Evolutionary conservation across 192 early-diverging fungal genomes (phyloP).

Genomic region (Geranomyces variabilis): DNA sequence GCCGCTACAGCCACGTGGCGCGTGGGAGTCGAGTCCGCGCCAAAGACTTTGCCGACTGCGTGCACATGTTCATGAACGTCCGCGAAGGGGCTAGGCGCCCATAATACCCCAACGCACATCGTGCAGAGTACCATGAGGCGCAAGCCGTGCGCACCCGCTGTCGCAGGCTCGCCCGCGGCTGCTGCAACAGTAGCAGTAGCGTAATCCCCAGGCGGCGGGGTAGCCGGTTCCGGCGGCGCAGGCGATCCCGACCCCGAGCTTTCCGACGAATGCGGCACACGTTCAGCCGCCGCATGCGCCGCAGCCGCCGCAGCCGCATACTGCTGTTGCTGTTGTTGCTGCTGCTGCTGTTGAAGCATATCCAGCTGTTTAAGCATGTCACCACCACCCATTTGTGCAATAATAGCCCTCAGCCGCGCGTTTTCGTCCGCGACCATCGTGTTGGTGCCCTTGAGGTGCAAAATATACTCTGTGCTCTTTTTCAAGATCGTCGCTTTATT

Average conservation of each 20-base stretch:
- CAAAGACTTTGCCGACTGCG: constrained; percentile 31
- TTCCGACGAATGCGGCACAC: constrained; percentile 18
- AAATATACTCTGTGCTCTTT: constrained; percentile 92
- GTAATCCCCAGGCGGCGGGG: not conserved
- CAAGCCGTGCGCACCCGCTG: constrained; percentile 2
- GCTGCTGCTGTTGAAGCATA: not conserved
- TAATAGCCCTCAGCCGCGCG: not conserved
- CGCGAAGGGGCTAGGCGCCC: constrained; percentile 42
- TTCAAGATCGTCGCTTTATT: constrained; percentile 94
- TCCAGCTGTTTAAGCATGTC: constrained; percentile 11
- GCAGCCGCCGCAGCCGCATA: not conserved
- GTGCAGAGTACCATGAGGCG: constrained; percentile 43
- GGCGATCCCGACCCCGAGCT: constrained; percentile 8
- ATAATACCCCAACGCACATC: constrained; percentile 44
- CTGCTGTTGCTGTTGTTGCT: constrained; percentile 3
- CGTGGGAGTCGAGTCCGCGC: not conserved
- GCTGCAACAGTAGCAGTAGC: no score
- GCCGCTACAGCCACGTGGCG: constrained; percentile 2
- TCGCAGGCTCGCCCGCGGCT: no score
- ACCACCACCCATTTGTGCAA: constrained; percentile 19
- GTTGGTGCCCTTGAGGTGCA: constrained; percentile 36
- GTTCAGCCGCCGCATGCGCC: not conserved
- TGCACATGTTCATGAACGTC: constrained; percentile 29
- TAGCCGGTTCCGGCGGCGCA: constrained; percentile 12
- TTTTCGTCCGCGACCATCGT: constrained; percentile 8